These are phyloP conservation scores for Graphilbum fragrans DNA, from an alignment of 2,329 filamentous ascomycete species.

Conservation along the genomic window DNA sequence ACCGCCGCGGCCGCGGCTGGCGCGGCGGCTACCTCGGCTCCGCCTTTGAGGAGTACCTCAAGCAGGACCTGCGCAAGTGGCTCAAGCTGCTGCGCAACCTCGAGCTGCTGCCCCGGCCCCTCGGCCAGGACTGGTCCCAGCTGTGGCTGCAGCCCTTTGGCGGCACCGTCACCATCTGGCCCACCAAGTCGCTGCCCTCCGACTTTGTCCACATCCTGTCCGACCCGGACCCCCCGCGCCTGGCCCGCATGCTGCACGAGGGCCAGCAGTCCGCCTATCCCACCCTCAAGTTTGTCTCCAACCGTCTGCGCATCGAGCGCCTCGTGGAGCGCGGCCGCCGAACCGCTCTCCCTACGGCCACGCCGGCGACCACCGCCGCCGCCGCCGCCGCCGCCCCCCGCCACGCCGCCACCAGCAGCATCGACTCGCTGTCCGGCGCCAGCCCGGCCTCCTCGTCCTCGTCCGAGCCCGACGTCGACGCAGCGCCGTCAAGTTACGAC, in stretches of 20 bases:
- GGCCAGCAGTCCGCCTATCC: conserved; percentile 85
- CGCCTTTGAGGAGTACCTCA: conserved; percentile 87
- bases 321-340: conserved; percentile 46
- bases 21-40: conserved; percentile 89
- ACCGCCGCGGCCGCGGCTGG: conserved; percentile 88
- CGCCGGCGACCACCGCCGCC: background rate
- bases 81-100: conserved; percentile 87
- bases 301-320: conserved; percentile 74
- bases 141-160: conserved; percentile 93
- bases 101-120: conserved; percentile 75
- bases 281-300: conserved; percentile 82
- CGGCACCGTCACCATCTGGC: conserved; percentile 94
- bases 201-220: conserved; percentile 82
- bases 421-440: conserved; percentile 6
- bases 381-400: background rate
- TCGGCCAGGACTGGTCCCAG: conserved; percentile 94
- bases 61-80: conserved; percentile 96
- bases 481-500: background rate
- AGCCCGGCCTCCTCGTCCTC: background rate
- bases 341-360: conserved; percentile 33
- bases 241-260: conserved; percentile 81
- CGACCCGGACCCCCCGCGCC: conserved; percentile 62
- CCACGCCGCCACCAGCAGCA: conserved; percentile 4
- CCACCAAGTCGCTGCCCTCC: conserved; percentile 54
- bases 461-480: background rate